Base-by-base conservation (phyloP, 2,329 filamentous ascomycete genomes). In the Aspergillus melleus region DNA sequence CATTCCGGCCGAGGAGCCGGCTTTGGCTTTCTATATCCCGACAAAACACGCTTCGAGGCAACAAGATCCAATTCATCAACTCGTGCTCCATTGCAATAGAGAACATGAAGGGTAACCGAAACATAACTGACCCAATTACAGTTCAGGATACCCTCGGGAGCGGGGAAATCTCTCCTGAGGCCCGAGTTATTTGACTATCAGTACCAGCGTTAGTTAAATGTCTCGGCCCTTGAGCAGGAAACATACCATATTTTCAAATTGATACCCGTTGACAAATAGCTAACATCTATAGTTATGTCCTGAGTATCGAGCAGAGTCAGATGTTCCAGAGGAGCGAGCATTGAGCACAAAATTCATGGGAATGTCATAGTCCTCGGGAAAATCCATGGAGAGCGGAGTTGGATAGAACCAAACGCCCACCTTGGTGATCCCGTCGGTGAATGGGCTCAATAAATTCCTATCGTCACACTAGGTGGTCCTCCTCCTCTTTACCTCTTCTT, bases 151-250 rank as follows among this genome's bases (percentile, higher is more conserved):
- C 82, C 82, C 67, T 83, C 76, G 0, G 83, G 81, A 2, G 84
- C 80, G 0, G 82, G 81, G 67, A 79, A 84, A n/a, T n/a, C n/a
- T n/a, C n/a, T n/a, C n/a, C n/a, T 84, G 81, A 19, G 82, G 82
- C 0, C 81, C 82, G 4, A 85, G 74, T 57, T 84, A 81, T 57
- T 77, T 78, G 6, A 84, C 77, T 70, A 54, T 11, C 26, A 32
- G 30, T 70, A 54, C 12, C 26, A 32, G 30, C 14, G 22, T 22
- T 19, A 50, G 5, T 14, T 29, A 10, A 4, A 20, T 8, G 22
- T 47, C 5, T 52, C 16, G 32, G 9, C 24, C 11, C 26, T n/a
- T 26, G 20, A 24, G 36, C 10, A 16, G 1, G 22, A 30, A 54
- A 61, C 59, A 26, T 61, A 72, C 68, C 61, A 55, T 80, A 84